Conservation (phyloP, 2,329 filamentous ascomycete species). For the Fusarium ambrosium region DNA sequence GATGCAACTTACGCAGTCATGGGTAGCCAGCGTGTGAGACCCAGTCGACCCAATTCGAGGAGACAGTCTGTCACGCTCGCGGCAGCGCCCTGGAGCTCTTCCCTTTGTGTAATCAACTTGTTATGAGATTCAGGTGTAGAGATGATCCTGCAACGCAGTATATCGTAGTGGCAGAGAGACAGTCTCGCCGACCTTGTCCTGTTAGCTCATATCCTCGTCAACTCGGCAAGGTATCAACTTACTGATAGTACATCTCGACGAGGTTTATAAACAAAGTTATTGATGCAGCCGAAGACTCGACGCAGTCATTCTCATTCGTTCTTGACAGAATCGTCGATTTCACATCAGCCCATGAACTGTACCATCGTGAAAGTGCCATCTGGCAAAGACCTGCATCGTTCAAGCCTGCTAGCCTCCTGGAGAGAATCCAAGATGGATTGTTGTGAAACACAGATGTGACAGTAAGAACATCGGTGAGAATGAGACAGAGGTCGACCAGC, state of each 20-base stretch:
- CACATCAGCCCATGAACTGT: conserved; percentile 36
- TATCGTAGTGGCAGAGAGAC: conserved; percentile 41
- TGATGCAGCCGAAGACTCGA: conserved; percentile 17
- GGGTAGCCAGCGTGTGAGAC: conserved; percentile 38
- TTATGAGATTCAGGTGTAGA: conserved; percentile 13
- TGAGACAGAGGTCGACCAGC: conserved; percentile 42
- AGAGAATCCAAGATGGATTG: conserved; percentile 40
- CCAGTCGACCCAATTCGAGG: conserved; percentile 32
- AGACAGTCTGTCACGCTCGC: conserved; percentile 41
- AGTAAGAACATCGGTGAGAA: conserved; percentile 41
- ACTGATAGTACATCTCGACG: conserved; percentile 48
- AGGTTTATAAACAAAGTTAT: conserved; percentile 42
- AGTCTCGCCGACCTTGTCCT: conserved; percentile 32
- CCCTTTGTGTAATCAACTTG: conserved; percentile 32
- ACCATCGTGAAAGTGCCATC: conserved; percentile 39
- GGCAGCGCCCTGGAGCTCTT: conserved; percentile 42
- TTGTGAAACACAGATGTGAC: conserved; percentile 40
- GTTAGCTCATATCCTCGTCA: background rate
- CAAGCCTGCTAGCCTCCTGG: conserved; percentile 24
- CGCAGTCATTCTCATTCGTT: background rate
- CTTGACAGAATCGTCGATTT: conserved; percentile 34
- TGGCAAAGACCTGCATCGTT: conserved; percentile 41
- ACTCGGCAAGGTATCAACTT: background rate
- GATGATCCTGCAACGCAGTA: conserved; percentile 35
- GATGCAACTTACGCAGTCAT: conserved; percentile 43